Evolutionary conservation across 2,329 filamentous ascomycete species (phyloP).

Genomic region (Curvularia verruculosa): DNA sequence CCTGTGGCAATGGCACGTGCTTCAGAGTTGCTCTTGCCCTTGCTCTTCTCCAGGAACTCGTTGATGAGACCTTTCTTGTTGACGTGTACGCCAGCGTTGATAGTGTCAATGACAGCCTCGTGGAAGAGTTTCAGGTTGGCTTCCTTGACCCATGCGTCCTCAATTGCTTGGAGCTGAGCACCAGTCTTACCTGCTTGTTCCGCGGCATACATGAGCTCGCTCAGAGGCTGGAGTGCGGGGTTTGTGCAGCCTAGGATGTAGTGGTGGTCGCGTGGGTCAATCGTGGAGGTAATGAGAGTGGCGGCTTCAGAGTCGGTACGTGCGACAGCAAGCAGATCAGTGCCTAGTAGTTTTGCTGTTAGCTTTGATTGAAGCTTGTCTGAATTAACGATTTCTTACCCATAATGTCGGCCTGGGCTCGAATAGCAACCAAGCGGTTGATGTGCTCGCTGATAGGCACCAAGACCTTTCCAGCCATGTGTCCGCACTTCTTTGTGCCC

Average conservation of each 20-base stretch:
- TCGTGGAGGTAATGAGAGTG: slow-evolving; percentile 94
- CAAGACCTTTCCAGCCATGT: slow-evolving; percentile 98
- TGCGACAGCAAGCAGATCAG: slow-evolving; percentile 87
- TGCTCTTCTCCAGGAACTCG: slow-evolving; percentile 69
- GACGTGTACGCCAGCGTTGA: slow-evolving; percentile 69
- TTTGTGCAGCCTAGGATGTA: slow-evolving; percentile 94
- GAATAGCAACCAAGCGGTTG: slow-evolving; percentile 94
- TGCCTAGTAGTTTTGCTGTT: slow-evolving; percentile 56
- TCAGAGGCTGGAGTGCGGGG: slow-evolving; percentile 78
- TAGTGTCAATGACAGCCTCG: slow-evolving; percentile 83
- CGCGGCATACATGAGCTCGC: slow-evolving; percentile 88
- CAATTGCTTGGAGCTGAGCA: slow-evolving; percentile 82
- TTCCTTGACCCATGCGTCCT: slow-evolving; percentile 83
- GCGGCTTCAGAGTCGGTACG: slow-evolving; percentile 97
- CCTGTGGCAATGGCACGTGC: slow-evolving; percentile 78
- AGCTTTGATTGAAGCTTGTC: neutral
- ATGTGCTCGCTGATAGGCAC: slow-evolving; percentile 98
- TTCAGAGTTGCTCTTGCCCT: slow-evolving; percentile 86
- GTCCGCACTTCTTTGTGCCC: slow-evolving; percentile 98
- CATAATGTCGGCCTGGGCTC: slow-evolving; percentile 98
- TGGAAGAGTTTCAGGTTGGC: slow-evolving; percentile 87
- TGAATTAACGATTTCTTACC: slow-evolving; percentile 55
- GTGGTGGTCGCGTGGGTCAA: slow-evolving; percentile 91
- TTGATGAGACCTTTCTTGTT: slow-evolving; percentile 72
- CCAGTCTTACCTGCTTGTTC: slow-evolving; percentile 83